A percentile compares a stretch with the other conserved stretches of the same genome.
These are phyloP conservation scores for Phytophthora syringae DNA, from an alignment of 352 stramenopile species.

Conservation along the genomic window DNA sequence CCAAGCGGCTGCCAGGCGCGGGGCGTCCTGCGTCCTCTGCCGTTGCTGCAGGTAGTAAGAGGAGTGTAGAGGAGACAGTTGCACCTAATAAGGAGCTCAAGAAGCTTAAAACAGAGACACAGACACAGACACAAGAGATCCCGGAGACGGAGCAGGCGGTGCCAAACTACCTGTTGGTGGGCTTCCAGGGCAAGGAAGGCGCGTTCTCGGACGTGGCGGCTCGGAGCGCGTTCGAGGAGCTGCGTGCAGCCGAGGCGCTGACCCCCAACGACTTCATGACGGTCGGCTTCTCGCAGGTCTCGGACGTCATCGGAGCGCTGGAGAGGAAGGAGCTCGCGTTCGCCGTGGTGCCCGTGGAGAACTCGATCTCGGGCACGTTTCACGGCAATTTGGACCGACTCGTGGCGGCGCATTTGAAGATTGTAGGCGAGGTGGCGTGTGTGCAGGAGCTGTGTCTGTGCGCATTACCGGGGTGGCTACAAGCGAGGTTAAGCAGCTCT, in stretches of 20 bases:
- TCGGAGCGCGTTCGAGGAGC: conserved; percentile 61
- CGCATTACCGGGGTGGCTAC: conserved; percentile 44
- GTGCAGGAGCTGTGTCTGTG: conserved; percentile 75
- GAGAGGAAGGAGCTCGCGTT: conserved; percentile 66
- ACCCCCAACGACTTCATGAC: conserved; percentile 64
- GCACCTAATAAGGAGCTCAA: neutral
- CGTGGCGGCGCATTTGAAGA: conserved; percentile 70
- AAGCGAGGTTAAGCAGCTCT: conserved; percentile 58
- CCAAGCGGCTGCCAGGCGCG: conserved; percentile 64
- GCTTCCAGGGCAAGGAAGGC: conserved; percentile 76
- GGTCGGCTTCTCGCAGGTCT: conserved; percentile 60
- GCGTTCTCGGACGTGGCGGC: conserved; percentile 77
- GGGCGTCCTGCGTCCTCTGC: conserved; percentile 23
- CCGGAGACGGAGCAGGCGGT: neutral
- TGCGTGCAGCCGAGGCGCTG: conserved; percentile 51
- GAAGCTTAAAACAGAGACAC: conserved; percentile 6
- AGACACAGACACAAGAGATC: neutral
- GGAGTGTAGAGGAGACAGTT: neutral
- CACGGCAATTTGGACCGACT: conserved; percentile 74
- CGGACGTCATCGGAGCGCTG: conserved; percentile 62
- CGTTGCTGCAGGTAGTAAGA: conserved; percentile 4
- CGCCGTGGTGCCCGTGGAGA: conserved; percentile 71
- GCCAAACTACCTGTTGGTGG: conserved; percentile 60
- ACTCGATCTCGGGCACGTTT: conserved; percentile 80
- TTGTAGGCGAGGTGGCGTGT: conserved; percentile 74